Conservation (phyloP, 23 red algal genomes). For the Agarophyton chilense region DNA sequence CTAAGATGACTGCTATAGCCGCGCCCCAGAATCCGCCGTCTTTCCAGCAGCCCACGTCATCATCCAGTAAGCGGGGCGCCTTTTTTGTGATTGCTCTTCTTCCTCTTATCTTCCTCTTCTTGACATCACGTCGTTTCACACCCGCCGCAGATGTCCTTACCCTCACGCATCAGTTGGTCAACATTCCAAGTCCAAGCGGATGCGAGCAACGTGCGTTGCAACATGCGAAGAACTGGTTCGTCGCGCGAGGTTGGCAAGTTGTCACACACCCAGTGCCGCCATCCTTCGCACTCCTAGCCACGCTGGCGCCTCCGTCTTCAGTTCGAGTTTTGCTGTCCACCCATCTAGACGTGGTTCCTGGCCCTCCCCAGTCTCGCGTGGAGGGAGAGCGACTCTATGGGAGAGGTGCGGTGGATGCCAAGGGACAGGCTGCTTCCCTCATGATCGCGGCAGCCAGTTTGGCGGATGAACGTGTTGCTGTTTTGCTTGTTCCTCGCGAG, state of each 20-base stretch:
- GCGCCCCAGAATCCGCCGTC: not conserved
- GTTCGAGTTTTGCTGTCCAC: constrained; percentile 61
- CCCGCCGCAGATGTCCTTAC: constrained; percentile 2
- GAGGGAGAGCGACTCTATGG: constrained; percentile 36
- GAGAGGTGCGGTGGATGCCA: constrained; percentile 64
- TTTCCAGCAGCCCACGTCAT: not conserved
- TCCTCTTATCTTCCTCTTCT: not conserved
- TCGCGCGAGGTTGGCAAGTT: constrained; percentile 31
- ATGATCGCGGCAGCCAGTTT: constrained; percentile 40
- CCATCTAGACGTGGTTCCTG: constrained; percentile 68
- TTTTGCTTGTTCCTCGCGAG: constrained; percentile 68
- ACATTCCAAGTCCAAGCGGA: constrained; percentile 39
- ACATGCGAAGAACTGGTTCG: not conserved
- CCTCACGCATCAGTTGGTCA: constrained; percentile 26
- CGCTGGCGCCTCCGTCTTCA: not conserved
- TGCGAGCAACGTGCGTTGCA: constrained; percentile 1
- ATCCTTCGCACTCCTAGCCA: not conserved
- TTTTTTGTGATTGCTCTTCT: constrained; percentile 18
- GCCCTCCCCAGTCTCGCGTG: not conserved
- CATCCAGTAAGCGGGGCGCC: not conserved
- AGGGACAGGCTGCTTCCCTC: constrained; percentile 63
- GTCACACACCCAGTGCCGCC: constrained; percentile 34
- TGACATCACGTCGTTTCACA: not conserved
- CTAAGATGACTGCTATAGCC: too few relatives aligned
- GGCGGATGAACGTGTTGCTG: constrained; percentile 6